phyloP scores from a whole-genome alignment of 306 rosid species.

The Crotalaria pallida region DNA sequence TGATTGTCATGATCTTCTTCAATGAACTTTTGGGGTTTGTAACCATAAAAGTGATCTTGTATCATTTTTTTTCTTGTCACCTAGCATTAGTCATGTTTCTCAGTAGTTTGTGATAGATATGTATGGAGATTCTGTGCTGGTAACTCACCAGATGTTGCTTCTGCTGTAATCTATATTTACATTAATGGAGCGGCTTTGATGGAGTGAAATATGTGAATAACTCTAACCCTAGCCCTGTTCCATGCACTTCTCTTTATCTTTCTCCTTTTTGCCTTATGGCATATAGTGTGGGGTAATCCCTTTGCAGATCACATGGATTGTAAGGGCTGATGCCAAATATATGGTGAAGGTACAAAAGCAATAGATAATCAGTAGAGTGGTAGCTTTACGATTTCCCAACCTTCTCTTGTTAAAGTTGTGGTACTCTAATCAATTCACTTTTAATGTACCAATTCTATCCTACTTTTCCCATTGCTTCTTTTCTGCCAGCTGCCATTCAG shows the following conservation, averaged over 20 bases:
- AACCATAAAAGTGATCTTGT: slow-evolving; percentile 31
- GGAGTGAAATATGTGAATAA: slow-evolving; percentile 24
- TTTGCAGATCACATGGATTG: slow-evolving; percentile 38
- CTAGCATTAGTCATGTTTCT: slow-evolving; percentile 20
- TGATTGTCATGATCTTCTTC: slow-evolving; percentile 31
- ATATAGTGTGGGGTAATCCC: slow-evolving; percentile 16
- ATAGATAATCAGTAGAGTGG: slow-evolving; percentile 24
- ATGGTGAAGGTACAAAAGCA: slow-evolving; percentile 24
- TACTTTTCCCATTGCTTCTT: slow-evolving; percentile 13
- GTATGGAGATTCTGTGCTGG: slow-evolving; percentile 29
- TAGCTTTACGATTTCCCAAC: slow-evolving; percentile 63
- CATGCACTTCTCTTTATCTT: neutral
- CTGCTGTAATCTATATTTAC: slow-evolving; percentile 40
- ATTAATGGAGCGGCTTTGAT: slow-evolving; percentile 20
- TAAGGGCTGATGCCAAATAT: slow-evolving; percentile 21
- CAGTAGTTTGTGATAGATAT: slow-evolving; percentile 27
- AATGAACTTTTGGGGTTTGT: slow-evolving; percentile 28
- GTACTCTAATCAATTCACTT: slow-evolving; percentile 18
- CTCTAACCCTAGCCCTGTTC: neutral
- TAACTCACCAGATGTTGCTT: slow-evolving; percentile 34
- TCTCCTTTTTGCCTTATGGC: neutral
- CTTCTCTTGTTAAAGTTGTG: slow-evolving; percentile 27
- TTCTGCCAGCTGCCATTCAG: slow-evolving; percentile 25
- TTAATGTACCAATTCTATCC: slow-evolving; percentile 5
- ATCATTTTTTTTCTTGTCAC: slow-evolving; percentile 32